phyloP scores from a whole-genome alignment of 441 rosid species.

The Adansonia gregorii region DNA sequence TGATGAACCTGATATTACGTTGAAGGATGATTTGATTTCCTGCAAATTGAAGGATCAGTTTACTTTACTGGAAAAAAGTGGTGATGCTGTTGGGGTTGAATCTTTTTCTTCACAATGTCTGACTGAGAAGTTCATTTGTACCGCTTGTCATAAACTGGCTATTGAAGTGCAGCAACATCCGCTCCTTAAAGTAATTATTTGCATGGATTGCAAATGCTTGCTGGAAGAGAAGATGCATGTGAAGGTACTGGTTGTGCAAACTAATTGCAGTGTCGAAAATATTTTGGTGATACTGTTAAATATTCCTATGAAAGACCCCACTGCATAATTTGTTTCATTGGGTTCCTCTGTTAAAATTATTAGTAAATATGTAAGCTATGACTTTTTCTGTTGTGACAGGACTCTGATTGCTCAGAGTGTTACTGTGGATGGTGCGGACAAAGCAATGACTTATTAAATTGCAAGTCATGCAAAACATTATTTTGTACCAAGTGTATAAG shows the following conservation, averaged over 20 bases:
- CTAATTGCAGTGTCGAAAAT: conserved; percentile 14
- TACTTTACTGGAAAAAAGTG: conserved; percentile 31
- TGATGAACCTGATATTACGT: conserved; percentile 46
- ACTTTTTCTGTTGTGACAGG: conserved; percentile 47
- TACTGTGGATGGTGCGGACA: conserved; percentile 96
- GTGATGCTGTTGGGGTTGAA: conserved; percentile 32
- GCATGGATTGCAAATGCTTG: conserved; percentile 80
- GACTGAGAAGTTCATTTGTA: conserved; percentile 62
- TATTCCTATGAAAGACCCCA: background rate
- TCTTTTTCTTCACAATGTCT: conserved; percentile 39
- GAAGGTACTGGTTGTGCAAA: conserved; percentile 58
- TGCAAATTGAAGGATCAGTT: conserved; percentile 39
- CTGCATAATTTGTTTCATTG: background rate
- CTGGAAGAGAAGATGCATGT: conserved; percentile 64
- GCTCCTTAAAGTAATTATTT: conserved; percentile 79
- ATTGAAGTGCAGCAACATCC: conserved; percentile 84
- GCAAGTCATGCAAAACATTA: conserved; percentile 75
- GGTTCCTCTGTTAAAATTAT: conserved; percentile 14
- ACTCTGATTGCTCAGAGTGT: conserved; percentile 64
- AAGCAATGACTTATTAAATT: conserved; percentile 67
- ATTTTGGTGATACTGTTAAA: background rate
- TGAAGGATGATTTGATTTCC: conserved; percentile 36
- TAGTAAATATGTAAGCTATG: background rate
- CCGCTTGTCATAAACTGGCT: conserved; percentile 74
- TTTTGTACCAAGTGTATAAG: conserved; percentile 81